Evolutionary conservation across 2,329 filamentous ascomycete species (phyloP), one percentile per base, ranked within the genome.

Genomic region (Zymoseptoria tritici): DNA sequence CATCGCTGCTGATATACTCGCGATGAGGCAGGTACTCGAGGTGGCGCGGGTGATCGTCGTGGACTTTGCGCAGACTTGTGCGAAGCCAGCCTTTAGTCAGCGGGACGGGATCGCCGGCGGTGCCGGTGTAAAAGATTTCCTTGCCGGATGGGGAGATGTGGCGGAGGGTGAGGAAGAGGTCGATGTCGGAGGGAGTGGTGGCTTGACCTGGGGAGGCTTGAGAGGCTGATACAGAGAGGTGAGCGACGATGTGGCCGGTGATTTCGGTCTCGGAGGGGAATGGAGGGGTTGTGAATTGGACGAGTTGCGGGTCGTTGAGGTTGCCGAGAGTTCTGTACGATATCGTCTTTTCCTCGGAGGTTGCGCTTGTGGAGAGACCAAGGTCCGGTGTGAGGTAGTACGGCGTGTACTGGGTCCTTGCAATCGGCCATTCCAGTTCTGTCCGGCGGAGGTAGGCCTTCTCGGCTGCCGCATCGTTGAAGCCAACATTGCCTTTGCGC

Each of bases 191-290:
- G 0, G 80, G 80, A 26, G 24, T 4, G 57, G 73, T 75, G 1
- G 64, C 55, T 42, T 59, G 54, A 5, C 60, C 55, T 2, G 58
- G 53, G 3, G 61, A 31, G 3, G 54, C 36, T 9, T 57, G 60
- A 8, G 24, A 26, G 42, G 60, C 60, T 1, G 85, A 88, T 0
- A 88, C 81, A 61, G 85, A 83, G 3, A 90, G 76, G 63, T 84
- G 85, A 0, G 85, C 85, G 0, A 83, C 77, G 26, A 88, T 75
- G 67, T 89, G 85, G 0, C 87, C 87, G 0, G 87, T 90, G 57
- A 90, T 83, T 67, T 90, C 87, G 0, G 82, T 87, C 66, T 89
- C 85, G 6, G 76, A 61, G n/a, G 80, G 77, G 59, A 89, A 88
- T 0, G 83, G 74, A 0, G 76, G 59, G 0, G 82, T 86, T 0